Base-by-base conservation (phyloP, 805 yeast species). In the Saturnispora galanensis region DNA sequence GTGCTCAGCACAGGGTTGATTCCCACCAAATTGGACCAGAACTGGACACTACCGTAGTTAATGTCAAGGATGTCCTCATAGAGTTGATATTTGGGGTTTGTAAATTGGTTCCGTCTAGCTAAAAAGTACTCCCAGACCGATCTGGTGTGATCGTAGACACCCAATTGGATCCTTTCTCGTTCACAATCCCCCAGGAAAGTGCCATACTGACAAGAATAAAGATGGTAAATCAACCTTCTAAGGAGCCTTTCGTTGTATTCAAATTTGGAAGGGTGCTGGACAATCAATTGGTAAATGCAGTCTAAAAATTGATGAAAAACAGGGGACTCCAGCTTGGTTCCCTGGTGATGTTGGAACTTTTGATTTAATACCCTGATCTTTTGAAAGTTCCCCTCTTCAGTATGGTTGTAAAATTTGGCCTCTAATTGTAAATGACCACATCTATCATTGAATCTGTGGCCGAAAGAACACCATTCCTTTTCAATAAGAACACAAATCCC, bases 391-490 rank as follows among this genome's bases (percentile, higher is more conserved):
- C 66, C 52, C 36, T 48, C 57, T 13, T 59, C 60, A 0, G 65
- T 53, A 43, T 77, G 57, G 51, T 72, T 72, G 39, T 68, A 68
- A 49, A 74, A 74, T 40, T 67, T 66, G 10, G 71, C 70, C 39
- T 74, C 80, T 28, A 73, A 64, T 44, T 73, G 71, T 17, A 89
- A 70, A 60, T 84, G 89, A 31, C 93, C 95, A 17, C 79, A 78
- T 49, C 98, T 66, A 50, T 87, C 93, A 44, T 77, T 75, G 58
- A 90, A 93, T 52, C 87, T 74, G 65, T 88, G 95, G 0, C 98
- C 98, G 67, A 90, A 90, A 38, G 95, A 77, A 2, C 86, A 69
- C 97, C 97, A 93, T 51, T 93, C 98, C 56, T 93, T 89, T 55
- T 93, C 98, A 3, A 93, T 71, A 15, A 93, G 67, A 0, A 79